Conservation (phyloP, 1,284 basidiomycete genomes). For the Cutaneotrichosporon sp. region DNA sequence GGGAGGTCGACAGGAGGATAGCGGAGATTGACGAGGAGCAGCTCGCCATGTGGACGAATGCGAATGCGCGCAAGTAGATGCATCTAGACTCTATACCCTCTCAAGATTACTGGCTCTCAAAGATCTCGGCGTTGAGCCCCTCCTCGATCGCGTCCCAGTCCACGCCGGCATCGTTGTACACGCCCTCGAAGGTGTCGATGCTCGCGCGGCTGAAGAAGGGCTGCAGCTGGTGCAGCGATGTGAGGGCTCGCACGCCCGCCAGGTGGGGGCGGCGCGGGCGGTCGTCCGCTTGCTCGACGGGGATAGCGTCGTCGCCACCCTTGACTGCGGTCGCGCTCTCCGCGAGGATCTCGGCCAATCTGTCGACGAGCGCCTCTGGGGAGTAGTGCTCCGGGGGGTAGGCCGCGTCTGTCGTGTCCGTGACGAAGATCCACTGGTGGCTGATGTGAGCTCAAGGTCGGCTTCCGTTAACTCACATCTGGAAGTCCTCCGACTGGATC, state of each 20-base stretch:
- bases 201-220: conserved; percentile 87
- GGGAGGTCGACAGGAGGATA: conserved; percentile 37
- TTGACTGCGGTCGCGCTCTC: conserved; percentile 34
- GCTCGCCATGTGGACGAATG: conserved; percentile 35
- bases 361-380: conserved; percentile 87
- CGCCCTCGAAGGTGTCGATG: conserved; percentile 82
- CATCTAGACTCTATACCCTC: conserved; percentile 1
- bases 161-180: conserved; percentile 69
- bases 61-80: conserved; percentile 1
- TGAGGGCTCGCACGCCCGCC: conserved; percentile 66
- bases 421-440: conserved; percentile 98
- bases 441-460: conserved; percentile 57
- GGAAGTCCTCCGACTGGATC: conserved; percentile 95
- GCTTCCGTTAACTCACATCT: conserved; percentile 81
- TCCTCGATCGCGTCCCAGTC: conserved; percentile 86
- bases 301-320: conserved; percentile 4
- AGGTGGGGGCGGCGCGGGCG: conserved; percentile 72
- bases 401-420: conserved; percentile 93
- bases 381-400: conserved; percentile 80
- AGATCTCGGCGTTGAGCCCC: conserved; percentile 79
- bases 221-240: conserved; percentile 75
- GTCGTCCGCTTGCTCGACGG: conserved; percentile 2
- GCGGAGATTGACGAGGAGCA: conserved; percentile 45
- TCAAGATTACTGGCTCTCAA: conserved; percentile 59
- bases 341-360: conserved; percentile 74